These are phyloP conservation scores for Calonectria leucothoes DNA, from an alignment of 2,329 filamentous ascomycete species.

Conservation along the genomic window DNA sequence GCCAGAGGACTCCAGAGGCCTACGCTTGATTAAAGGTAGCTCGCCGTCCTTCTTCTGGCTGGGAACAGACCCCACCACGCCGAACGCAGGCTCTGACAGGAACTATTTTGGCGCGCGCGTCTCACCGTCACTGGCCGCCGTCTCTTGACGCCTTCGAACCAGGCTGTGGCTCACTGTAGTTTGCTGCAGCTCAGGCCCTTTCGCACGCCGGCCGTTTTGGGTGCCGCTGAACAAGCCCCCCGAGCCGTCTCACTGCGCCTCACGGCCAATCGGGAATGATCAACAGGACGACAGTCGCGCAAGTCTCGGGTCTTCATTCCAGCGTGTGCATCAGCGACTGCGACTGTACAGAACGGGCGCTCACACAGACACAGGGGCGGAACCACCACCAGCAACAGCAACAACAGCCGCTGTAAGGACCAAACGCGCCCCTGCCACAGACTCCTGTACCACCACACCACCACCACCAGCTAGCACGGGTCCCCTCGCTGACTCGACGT, in stretches of 20 bases:
- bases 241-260: not conserved
- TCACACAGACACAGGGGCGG: slow-evolving; percentile 21
- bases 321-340: slow-evolving; percentile 13
- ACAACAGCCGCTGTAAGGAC: not conserved
- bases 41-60: not conserved
- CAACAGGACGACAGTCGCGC: slow-evolving; percentile 36
- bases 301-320: slow-evolving; percentile 39
- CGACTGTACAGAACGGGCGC: slow-evolving; percentile 24
- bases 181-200: not conserved
- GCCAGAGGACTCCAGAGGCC: not conserved
- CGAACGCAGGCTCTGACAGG: not conserved
- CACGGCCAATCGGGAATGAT: slow-evolving; percentile 39
- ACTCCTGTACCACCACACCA: slow-evolving; percentile 16
- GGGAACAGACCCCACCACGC: slow-evolving; percentile 5
- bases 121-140: slow-evolving; percentile 14
- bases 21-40: not conserved
- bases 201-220: slow-evolving; percentile 25
- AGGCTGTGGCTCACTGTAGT: not conserved
- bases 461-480: slow-evolving; percentile 25
- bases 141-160: slow-evolving; percentile 9
- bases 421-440: not conserved
- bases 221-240: slow-evolving; percentile 16
- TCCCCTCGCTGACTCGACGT: slow-evolving; percentile 24
- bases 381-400: not conserved
- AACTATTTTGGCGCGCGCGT: slow-evolving; percentile 22